Evolutionary conservation across 345 rosid genomes (phyloP), one percentile per base, ranked within the genome.

Genomic region (Kernera saxatilis): DNA sequence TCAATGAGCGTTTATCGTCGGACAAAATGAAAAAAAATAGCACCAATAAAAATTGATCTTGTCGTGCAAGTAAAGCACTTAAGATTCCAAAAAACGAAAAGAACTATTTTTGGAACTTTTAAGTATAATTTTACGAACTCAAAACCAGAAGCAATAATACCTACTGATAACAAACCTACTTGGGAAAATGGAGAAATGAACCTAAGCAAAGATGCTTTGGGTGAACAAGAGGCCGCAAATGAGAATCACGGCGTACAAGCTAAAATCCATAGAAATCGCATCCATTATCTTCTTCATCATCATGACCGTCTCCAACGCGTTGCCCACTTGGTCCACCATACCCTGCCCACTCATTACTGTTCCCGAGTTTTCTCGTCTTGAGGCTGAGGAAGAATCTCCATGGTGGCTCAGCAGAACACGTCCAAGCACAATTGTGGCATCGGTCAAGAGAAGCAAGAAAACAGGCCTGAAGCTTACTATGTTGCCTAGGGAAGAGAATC

Each of bases 231-330:
- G 70, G 62, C 92, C 88, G 71, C 88, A 84, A 6, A 86, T 73
- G 30, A 86, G 77, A 36, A 85, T 82, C 52, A 84, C 64, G 2
- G 85, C 76, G 46, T 88, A 87, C 15, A 91, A 63, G 68, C 92
- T 85, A 70, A 84, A 86, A 75, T 91, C 96, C 86, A 87, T 85
- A 37, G 84, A 45, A 15, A 83, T 56, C 1, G 96, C 96, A 40
- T 91, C 88, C 56, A 86, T 65, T 50, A 80, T 84, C 82, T 83
- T 93, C 84, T 80, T 79, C 67, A 81, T 33, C 74, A 85, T 70
- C 74, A 87, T 70, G 59, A 81, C 87, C 3, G 71, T 69, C 85
- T 91, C 97, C 80, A 93, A 67, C 18, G 79, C 82, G 41, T 81
- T 84, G 53, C 94, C 82, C 7, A 85, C 83, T 75, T 87, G 92